These are phyloP conservation scores for Jatropha multifida DNA, from an alignment of 441 rosid genomes.

Conservation along the genomic window DNA sequence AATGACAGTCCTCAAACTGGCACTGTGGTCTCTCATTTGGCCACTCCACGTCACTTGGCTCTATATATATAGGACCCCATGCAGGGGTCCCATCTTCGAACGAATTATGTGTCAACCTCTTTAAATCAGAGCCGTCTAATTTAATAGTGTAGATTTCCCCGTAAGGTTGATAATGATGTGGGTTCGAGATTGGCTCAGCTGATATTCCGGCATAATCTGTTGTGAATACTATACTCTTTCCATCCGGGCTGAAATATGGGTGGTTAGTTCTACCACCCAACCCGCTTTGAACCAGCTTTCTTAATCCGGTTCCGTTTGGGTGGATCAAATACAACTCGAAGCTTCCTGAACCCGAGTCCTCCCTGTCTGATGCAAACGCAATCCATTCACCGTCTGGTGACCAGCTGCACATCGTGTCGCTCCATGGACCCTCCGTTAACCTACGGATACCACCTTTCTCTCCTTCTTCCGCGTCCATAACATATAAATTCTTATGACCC, in stretches of 20 bases:
- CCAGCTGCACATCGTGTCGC: constrained; percentile 81
- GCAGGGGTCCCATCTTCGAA: constrained; percentile 92
- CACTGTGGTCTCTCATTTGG: constrained; percentile 39
- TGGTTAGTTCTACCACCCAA: constrained; percentile 71
- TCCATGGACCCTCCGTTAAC: constrained; percentile 79
- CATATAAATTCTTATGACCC: constrained; percentile 76
- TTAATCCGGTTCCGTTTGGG: constrained; percentile 76
- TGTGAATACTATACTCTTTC: constrained; percentile 60
- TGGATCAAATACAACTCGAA: constrained; percentile 68
- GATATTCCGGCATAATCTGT: constrained; percentile 81
- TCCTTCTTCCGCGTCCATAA: constrained; percentile 72
- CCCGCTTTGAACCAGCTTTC: constrained; percentile 67
- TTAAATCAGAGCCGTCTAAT: constrained; percentile 73
- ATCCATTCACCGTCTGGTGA: constrained; percentile 79
- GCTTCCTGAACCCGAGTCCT: constrained; percentile 67
- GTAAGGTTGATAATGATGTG: constrained; percentile 80
- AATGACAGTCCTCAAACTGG: constrained; percentile 77
- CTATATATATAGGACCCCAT: constrained; percentile 58
- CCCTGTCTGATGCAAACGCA: constrained; percentile 76
- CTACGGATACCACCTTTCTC: constrained; percentile 52
- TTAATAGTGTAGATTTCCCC: constrained; percentile 78
- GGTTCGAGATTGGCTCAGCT: constrained; percentile 85
- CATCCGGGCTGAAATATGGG: constrained; percentile 77
- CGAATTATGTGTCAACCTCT: constrained; percentile 70
- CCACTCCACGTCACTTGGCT: constrained; percentile 52